Base-by-base conservation (phyloP, 768 basidiomycete species). In the Mycena epipterygia region DNA sequence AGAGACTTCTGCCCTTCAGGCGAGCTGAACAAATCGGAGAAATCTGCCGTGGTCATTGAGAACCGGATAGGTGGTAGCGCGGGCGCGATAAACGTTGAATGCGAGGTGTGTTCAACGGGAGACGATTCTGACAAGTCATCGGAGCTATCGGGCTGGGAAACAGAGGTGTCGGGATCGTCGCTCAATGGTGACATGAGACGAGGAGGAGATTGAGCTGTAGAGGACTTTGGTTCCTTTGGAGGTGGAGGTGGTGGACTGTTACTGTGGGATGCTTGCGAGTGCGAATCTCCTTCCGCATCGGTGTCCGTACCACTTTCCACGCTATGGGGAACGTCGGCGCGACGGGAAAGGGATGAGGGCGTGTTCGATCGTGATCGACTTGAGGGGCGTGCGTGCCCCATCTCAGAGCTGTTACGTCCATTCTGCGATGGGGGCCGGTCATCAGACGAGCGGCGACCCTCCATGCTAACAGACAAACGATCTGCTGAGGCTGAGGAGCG, bases 1-100 rank as follows among this genome's bases (percentile, higher is more conserved):
- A 89, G 76, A 21, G 85, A 81, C 19, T 85, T 83, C 29, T 84
- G 76, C 23, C 87, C 88, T 41, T 87, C 88, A 8, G 90, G 88
- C 35, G 89, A 88, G 73, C 81, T 89, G 58, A 94, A 85, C 21
- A 94, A 80, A 67, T 93, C 92, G 0, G 91, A 89, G 76, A 98
- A 96, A 78, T 97, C 96, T 0, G 89, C 84, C 52, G 90, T 88
- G 67, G 90, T 93, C 82, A 97, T 87, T 19, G 96, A 97, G 79
- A 97, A 93, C n/a, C 94, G 90, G 76, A 97, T 96, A 0, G 95
- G 95, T 3, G 95, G 95, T 32, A 96, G 84, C 4, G 95, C 93
- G 42, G 96, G 95, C 0, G 94, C 93, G 56, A 95, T 94, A 78
- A 93, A 93, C 23, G 95, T 95, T 8, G 93, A 84, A 74, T 88